A percentile compares a stretch with the other conserved stretches of the same genome.
phyloP scores from a whole-genome alignment of 805 yeast species.

The Schwanniomyces yamadae region DNA sequence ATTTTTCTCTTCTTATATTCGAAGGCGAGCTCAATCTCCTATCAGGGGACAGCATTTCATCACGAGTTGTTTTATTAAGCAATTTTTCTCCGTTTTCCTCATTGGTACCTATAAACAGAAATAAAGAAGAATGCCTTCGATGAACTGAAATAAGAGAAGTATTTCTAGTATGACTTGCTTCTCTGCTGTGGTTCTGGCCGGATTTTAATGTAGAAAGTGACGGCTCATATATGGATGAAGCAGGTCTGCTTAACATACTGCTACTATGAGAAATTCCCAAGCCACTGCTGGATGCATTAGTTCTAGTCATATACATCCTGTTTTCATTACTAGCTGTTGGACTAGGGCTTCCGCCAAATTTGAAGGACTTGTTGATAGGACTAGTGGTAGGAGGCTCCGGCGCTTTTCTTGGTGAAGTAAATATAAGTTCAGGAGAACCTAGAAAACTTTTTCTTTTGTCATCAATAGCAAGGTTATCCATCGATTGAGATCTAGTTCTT shows the following conservation, averaged over 20 bases:
- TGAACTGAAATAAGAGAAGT: slow-evolving; percentile 38
- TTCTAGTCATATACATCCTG: slow-evolving; percentile 20
- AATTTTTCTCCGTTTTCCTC: slow-evolving; percentile 12
- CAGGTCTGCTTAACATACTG: slow-evolving; percentile 34
- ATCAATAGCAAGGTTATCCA: slow-evolving; percentile 38
- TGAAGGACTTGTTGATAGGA: slow-evolving; percentile 27
- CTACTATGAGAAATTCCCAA: slow-evolving; percentile 14
- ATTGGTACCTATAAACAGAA: slow-evolving; percentile 44
- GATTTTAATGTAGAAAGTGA: slow-evolving; percentile 20
- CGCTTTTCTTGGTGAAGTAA: slow-evolving; percentile 69
- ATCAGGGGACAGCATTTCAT: not conserved
- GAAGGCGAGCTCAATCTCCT: slow-evolving; percentile 15
- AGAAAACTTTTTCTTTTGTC: slow-evolving; percentile 2
- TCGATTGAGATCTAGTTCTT: slow-evolving; percentile 51
- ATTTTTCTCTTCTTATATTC: slow-evolving; percentile 19
- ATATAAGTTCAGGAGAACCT: slow-evolving; percentile 25
- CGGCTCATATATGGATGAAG: slow-evolving; percentile 50
- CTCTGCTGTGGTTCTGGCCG: slow-evolving; percentile 39
- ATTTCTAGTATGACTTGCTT: slow-evolving; percentile 39
- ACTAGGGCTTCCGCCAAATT: slow-evolving; percentile 30
- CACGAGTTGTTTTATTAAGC: not conserved
- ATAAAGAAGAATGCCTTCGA: slow-evolving; percentile 60
- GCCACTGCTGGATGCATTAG: slow-evolving; percentile 21
- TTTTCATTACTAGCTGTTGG: slow-evolving; percentile 6
- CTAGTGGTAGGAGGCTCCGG: slow-evolving; percentile 62